Base-by-base conservation (phyloP, 2,329 filamentous ascomycete genomes). In the Pseudogymnoascus sp. region DNA sequence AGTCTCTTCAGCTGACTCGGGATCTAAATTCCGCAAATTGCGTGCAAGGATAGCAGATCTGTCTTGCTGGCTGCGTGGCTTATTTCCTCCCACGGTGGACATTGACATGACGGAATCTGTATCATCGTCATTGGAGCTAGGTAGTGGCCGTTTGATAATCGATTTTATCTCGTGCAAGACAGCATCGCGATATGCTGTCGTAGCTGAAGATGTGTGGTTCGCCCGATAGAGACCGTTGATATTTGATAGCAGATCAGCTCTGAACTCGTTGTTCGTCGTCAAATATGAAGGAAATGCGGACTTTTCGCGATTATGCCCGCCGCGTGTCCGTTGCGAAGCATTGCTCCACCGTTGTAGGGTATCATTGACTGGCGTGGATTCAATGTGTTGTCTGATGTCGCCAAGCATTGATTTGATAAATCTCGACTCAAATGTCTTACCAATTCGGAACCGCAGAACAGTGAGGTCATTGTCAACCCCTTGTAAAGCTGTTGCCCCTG, bases 81-180 rank as follows among this genome's bases (percentile, higher is more conserved):
- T 83, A 29, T 87, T 87, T 43, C 85, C 84, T 65, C 83, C 83
- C 61, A 85, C 78, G 0, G 93, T 97, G 2, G 92, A 95, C 0
- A 87, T 82, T 1, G 92, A 92, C 75, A 93, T 87, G 78, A 93
- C 88, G 0, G 92, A 96, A 72, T 94, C 91, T 65, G 88, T 90
- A 72, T 99, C 94, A 68, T 97, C 93, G 64, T 99, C 94, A 68
- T 86, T 94, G 10, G 93, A 96, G 71, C 92, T 96, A 0, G 94
- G 94, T 39, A 99, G 80, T 23, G 93, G 89, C 63, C 86, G 85
- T 61, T 92, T 84, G 59, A 99, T 93, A 59, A 97, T 79, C 35
- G 84, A 86, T 69, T 93, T 89, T 72, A 97, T 88, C 74, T 99
- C 94, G 59, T 90, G 87, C 65, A 96, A 78, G 11, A 96, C 85